Evolutionary conservation across 306 rosid genomes (phyloP).

Genomic region (Cajanus cajan): DNA sequence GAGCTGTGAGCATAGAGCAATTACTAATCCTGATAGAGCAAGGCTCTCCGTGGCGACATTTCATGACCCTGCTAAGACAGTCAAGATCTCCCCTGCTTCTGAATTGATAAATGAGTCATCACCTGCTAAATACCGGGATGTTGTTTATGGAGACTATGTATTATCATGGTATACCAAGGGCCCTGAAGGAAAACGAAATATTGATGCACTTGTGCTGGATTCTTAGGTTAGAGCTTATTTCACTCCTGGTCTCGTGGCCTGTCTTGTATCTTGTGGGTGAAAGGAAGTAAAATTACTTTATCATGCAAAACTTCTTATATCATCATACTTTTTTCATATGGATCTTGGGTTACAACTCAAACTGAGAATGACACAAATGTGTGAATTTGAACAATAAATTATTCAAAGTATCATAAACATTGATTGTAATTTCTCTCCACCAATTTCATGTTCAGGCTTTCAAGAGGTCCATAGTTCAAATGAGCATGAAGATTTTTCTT

Average conservation of each 20-base stretch:
- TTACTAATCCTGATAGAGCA: conserved; percentile 60
- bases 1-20: conserved; percentile 74
- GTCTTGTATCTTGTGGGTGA: background rate
- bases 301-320: background rate
- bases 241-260: conserved; percentile 5
- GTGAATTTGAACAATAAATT: conserved; percentile 1
- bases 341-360: background rate
- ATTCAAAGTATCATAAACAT: conserved; percentile 44
- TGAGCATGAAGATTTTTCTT: conserved; percentile 50
- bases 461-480: conserved; percentile 54
- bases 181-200: conserved; percentile 79
- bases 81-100: conserved; percentile 61
- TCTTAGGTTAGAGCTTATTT: conserved; percentile 24
- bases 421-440: conserved; percentile 57
- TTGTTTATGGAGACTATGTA: conserved; percentile 72
- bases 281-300: background rate
- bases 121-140: conserved; percentile 59
- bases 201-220: conserved; percentile 60
- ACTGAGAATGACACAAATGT: background rate
- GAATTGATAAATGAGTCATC: conserved; percentile 57
- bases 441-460: conserved; percentile 52
- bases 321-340: background rate
- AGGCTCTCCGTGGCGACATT: conserved; percentile 89
- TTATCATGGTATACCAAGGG: conserved; percentile 84
- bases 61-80: conserved; percentile 80